Percentiles rank a stretch among this genome's conserved stretches.
These are phyloP conservation scores for Tetracentron sinense DNA, from an alignment of 164 flowering plant genomes.

Conservation along the genomic window DNA sequence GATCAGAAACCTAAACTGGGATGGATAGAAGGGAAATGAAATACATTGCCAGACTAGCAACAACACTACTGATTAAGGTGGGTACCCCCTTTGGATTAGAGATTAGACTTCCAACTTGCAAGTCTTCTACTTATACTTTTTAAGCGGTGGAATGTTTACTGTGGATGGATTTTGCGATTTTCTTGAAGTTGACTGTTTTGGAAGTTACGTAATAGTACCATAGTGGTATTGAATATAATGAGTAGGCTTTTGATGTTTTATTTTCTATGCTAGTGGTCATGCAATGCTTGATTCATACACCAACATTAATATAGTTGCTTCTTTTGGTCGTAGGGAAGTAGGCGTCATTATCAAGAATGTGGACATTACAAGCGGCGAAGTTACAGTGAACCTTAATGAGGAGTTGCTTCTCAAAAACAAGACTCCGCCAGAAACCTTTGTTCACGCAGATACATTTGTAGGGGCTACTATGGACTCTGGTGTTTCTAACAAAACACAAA, in stretches of 20 bases:
- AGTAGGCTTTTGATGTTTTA: not conserved
- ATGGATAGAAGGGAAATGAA: too few relatives aligned
- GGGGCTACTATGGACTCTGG: constrained; percentile 26
- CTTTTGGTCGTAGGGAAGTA: constrained; percentile 56
- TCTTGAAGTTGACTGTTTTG: not conserved
- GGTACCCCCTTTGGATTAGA: too few relatives aligned
- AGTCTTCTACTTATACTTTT: too few relatives aligned
- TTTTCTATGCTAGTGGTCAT: constrained; percentile 6
- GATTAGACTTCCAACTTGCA: too few relatives aligned
- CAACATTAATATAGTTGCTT: constrained; percentile 11
- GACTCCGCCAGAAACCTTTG: constrained; percentile 28
- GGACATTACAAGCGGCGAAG: constrained; percentile 71
- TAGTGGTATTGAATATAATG: not conserved
- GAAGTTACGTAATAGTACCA: not conserved
- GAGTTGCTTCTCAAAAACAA: constrained; percentile 49
- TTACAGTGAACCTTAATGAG: constrained; percentile 55
- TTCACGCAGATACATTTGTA: constrained; percentile 26
- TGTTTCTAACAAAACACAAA: constrained; percentile 27
- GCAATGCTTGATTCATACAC: constrained; percentile 2
- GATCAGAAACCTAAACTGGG: too few relatives aligned
- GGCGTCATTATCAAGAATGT: constrained; percentile 66
- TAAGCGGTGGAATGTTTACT: not conserved
- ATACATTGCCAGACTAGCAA: too few relatives aligned
- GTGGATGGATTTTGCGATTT: not conserved
- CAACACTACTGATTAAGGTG: too few relatives aligned